Evolutionary conservation across 176 grass and related monocot genomes (phyloP), one percentile per base, ranked within the genome.

Genomic region (Poa pratensis): DNA sequence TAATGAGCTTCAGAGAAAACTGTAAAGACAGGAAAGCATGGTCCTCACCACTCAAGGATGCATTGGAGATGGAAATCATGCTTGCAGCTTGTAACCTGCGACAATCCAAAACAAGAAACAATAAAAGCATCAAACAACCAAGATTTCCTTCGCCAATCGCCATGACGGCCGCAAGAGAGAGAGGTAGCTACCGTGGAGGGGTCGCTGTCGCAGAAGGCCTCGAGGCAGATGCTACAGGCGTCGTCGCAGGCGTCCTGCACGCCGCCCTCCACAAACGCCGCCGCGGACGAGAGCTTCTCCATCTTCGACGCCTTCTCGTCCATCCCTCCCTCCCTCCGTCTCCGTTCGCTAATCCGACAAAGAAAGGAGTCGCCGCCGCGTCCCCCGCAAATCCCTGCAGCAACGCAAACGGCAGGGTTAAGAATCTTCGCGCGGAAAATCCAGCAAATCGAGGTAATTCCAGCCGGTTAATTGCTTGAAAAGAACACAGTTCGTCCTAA

Each of bases 21-120:
- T 43, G 43, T 4, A 1, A 74, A 74, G 70, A 50, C 23, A 28
- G 20, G 43, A 74, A 74, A 74, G 13, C 46, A 75, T 30, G 72
- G 73, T 53, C 48, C 73, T 69, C 94, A 98, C 96, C 96, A 98
- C 86, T 96, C 96, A 81, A 98, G 89, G 87, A 99, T 92, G 78
- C 96, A 99, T 45, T 99, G 96, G 28, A 99, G 91, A 83, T 99
- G 96, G 77, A 87, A 99, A 67, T 96, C 90, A 63, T 99, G 93
- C 83, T 89, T 96, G 93, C 96, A 99, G 69, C 76, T 90, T 13
- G 96, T 96, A 57, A 99, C 84, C 93, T 99, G 85, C 30, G 76
- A 51, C 64, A 50, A 37, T 68, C 40, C 5, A 49, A 16, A 59
- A 68, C 27, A 46, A 76, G 26, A 48, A 69, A 52, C 18, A 50